Conservation (phyloP, 2,329 filamentous ascomycete genomes). For the Colletotrichum tropicicola region DNA sequence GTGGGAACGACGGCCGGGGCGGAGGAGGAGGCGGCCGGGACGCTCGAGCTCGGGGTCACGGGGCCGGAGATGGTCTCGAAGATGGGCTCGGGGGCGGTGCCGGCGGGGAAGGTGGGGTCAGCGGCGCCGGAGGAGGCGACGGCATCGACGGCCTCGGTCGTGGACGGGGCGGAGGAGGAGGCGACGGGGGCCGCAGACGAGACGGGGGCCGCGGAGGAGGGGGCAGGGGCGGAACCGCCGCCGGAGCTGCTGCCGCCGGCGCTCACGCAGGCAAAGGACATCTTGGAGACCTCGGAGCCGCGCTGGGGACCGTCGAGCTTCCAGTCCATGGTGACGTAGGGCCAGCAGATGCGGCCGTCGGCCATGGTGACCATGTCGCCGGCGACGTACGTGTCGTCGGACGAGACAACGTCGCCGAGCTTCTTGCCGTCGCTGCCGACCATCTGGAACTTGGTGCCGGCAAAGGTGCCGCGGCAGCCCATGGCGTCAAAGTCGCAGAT, state of each 20-base stretch:
- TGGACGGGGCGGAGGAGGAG: not conserved
- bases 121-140: slow-evolving; percentile 1
- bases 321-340: slow-evolving; percentile 67
- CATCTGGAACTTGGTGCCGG: slow-evolving; percentile 68
- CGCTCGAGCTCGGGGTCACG: slow-evolving; percentile 9
- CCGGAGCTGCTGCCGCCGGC: slow-evolving; percentile 52
- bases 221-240: slow-evolving; percentile 44
- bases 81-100: slow-evolving; percentile 12
- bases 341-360: slow-evolving; percentile 70
- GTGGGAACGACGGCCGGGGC: no score
- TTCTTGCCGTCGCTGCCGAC: slow-evolving; percentile 60
- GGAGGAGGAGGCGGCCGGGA: not conserved
- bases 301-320: slow-evolving; percentile 43
- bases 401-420: slow-evolving; percentile 58
- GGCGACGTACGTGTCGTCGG: slow-evolving; percentile 64
- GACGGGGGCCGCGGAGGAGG: not conserved
- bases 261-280: slow-evolving; percentile 61
- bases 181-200: not conserved
- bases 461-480: slow-evolving; percentile 66
- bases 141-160: slow-evolving; percentile 6
- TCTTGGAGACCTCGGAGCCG: slow-evolving; percentile 46
- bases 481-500: slow-evolving; percentile 65
- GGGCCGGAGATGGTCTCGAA: slow-evolving; percentile 18
- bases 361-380: slow-evolving; percentile 69
- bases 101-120: slow-evolving; percentile 11